phyloP scores from a whole-genome alignment of 1,284 basidiomycete species.

The Cutaneotrichosporon arboriforme region DNA sequence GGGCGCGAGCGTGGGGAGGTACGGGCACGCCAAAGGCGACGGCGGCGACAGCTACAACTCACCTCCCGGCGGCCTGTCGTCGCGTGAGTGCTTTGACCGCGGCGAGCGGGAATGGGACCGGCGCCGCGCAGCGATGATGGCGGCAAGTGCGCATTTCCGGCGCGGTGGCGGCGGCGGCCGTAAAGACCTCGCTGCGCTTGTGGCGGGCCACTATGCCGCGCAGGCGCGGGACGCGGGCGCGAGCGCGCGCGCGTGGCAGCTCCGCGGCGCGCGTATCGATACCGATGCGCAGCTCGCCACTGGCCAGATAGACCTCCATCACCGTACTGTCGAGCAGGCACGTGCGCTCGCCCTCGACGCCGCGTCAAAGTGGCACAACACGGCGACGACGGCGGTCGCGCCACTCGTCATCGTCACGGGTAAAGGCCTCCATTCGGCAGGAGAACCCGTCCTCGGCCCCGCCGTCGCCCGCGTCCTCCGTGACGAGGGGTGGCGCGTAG shows the following conservation, averaged over 20 bases:
- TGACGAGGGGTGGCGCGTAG: constrained; percentile 39
- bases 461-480: constrained; percentile 35
- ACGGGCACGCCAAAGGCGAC: neutral
- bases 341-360: constrained; percentile 29
- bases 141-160: constrained; percentile 34
- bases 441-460: constrained; percentile 38
- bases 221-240: constrained; percentile 35
- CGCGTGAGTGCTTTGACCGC: constrained; percentile 31
- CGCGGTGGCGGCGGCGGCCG: constrained; percentile 2
- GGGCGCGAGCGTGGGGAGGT: constrained; percentile 13
- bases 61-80: constrained; percentile 11
- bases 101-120: constrained; percentile 26
- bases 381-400: constrained; percentile 55
- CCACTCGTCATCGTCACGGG: constrained; percentile 39
- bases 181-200: constrained; percentile 17
- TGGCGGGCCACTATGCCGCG: constrained; percentile 40
- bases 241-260: constrained; percentile 31
- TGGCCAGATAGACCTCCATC: constrained; percentile 20
- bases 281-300: constrained; percentile 29
- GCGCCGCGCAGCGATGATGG: constrained; percentile 34
- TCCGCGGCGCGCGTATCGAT: constrained; percentile 37
- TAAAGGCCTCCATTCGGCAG: constrained; percentile 41
- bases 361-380: constrained; percentile 27
- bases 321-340: constrained; percentile 39
- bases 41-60: neutral